Percentiles rank a stretch among this genome's conserved stretches.
phyloP scores from a whole-genome alignment of 2,329 filamentous ascomycete genomes.

The Tolypocladium endophyticum region DNA sequence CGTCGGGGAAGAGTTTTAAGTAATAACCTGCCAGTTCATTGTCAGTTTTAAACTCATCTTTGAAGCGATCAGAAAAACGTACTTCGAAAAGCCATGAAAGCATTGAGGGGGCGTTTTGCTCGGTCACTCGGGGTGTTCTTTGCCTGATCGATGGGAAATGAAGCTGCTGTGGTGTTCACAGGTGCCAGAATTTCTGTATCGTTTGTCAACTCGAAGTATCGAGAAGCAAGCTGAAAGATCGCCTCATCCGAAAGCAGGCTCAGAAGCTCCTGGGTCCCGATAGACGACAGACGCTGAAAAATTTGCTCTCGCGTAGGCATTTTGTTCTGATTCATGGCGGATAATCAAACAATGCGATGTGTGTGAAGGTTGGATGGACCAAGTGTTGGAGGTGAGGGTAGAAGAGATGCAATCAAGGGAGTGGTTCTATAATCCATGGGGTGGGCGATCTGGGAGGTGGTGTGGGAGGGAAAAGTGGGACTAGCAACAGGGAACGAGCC shows the following conservation, averaged over 20 bases:
- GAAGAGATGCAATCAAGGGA: not conserved
- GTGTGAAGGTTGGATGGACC: not conserved
- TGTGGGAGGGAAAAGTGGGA: not conserved
- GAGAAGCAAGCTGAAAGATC: slow-evolving; percentile 9
- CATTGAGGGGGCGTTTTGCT: slow-evolving; percentile 18
- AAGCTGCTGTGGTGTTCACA: not conserved
- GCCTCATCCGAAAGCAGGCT: slow-evolving; percentile 9
- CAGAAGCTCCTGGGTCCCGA: slow-evolving; percentile 9
- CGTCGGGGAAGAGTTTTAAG: slow-evolving; percentile 29
- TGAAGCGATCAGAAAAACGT: not conserved
- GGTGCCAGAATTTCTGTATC: not conserved
- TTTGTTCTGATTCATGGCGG: not conserved
- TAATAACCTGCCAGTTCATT: slow-evolving; percentile 30
- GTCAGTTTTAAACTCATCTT: not conserved
- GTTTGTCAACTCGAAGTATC: slow-evolving; percentile 5
- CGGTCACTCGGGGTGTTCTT: slow-evolving; percentile 1
- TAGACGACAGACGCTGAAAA: slow-evolving; percentile 6
- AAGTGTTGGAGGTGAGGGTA: not conserved
- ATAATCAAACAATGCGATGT: not conserved
- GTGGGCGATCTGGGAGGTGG: not conserved
- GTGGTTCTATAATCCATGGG: not conserved
- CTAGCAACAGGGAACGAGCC: not conserved
- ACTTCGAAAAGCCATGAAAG: slow-evolving; percentile 23
- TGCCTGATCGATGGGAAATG: not conserved
- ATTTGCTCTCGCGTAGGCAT: slow-evolving; percentile 9